Conservation (phyloP, 345 rosid species). For the Sisymbrium altissimum region DNA sequence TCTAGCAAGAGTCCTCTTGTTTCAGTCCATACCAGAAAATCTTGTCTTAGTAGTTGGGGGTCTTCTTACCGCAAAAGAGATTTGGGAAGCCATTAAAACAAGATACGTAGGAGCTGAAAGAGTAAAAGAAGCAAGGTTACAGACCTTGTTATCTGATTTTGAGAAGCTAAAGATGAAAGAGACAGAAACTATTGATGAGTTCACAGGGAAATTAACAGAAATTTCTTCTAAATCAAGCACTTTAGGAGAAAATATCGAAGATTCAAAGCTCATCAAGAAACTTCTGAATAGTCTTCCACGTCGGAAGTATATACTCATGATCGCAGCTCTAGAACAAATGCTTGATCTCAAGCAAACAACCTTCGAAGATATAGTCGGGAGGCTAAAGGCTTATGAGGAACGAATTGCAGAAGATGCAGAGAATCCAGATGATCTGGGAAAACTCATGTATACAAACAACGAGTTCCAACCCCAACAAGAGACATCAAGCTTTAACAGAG, state of each 20-base stretch:
- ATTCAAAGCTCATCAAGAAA: background rate
- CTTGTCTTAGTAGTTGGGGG: no score
- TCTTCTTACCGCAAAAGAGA: no score
- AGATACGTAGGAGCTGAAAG: background rate
- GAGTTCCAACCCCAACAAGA: background rate
- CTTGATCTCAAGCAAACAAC: background rate
- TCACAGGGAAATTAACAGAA: background rate
- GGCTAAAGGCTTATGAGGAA: background rate
- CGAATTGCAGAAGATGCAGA: background rate
- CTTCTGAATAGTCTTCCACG: background rate
- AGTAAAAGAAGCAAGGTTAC: background rate
- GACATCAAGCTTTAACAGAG: no score
- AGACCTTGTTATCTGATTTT: background rate
- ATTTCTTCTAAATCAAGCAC: background rate
- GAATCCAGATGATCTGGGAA: background rate
- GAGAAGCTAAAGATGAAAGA: background rate
- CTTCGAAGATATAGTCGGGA: background rate
- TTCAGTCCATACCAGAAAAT: no score
- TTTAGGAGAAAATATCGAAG: background rate
- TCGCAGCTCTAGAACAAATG: background rate
- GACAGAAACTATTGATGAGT: background rate
- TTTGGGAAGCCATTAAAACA: background rate
- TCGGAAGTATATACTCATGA: background rate
- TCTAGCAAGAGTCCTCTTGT: no score
- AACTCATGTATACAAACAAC: background rate